Percentiles rank a stretch among this genome's conserved stretches.
Evolutionary conservation across 306 rosid species (phyloP).

Genomic region (Hippophae tibetana): DNA sequence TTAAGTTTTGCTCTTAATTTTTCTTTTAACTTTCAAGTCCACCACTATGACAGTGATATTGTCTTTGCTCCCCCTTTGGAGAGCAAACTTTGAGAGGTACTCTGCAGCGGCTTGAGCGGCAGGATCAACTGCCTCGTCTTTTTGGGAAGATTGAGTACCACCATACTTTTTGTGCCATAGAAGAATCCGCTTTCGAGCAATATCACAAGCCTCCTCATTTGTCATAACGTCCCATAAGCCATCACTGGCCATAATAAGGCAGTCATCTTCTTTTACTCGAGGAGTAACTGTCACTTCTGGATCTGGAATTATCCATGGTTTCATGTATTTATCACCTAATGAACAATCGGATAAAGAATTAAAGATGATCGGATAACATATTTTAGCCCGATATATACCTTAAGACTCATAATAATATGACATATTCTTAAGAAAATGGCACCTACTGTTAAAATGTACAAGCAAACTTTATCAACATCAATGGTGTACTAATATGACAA

Average conservation of each 20-base stretch:
- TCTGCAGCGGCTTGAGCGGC: constrained; percentile 83
- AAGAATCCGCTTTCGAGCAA: constrained; percentile 65
- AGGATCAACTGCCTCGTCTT: constrained; percentile 42
- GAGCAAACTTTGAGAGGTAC: constrained; percentile 57
- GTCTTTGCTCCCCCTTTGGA: constrained; percentile 73
- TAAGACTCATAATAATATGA: too few relatives aligned
- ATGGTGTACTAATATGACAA: too few relatives aligned
- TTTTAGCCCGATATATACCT: too few relatives aligned
- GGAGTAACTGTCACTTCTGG: constrained; percentile 50
- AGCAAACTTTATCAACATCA: too few relatives aligned
- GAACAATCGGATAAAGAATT: neutral
- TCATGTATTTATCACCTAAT: constrained; percentile 69
- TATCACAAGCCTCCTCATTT: constrained; percentile 71
- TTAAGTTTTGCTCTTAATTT: constrained; percentile 39
- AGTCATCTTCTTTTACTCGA: constrained; percentile 57
- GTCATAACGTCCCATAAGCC: constrained; percentile 85
- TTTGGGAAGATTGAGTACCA: constrained; percentile 12
- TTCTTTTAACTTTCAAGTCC: constrained; percentile 72
- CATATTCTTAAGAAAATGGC: too few relatives aligned
- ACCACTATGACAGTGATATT: constrained; percentile 67
- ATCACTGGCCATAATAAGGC: constrained; percentile 68
- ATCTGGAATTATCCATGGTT: constrained; percentile 72
- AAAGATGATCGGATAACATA: too few relatives aligned
- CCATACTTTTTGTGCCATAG: constrained; percentile 68
- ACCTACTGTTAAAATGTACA: too few relatives aligned